Conservation (phyloP, 371 early-diverging fungal genomes). For the Choanephora cucurbitarum region DNA sequence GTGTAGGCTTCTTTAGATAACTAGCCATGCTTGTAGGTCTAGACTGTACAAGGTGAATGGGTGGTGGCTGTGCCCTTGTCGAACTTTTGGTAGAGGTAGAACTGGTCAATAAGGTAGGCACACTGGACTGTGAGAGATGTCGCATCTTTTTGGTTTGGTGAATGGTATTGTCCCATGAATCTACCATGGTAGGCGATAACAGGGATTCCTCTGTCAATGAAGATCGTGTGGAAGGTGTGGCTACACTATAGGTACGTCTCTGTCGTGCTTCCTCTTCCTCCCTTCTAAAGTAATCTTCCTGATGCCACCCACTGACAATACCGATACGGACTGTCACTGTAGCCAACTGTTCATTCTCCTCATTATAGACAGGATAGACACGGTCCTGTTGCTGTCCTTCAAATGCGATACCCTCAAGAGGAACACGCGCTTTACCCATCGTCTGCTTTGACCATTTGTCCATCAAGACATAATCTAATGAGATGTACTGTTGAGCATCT, state of each 20-base stretch:
- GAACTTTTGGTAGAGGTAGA: constrained; percentile 17
- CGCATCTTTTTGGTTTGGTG: constrained; percentile 20
- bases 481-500: constrained; percentile 21
- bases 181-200: constrained; percentile 9
- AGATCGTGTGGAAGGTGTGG: neutral
- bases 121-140: constrained; percentile 22
- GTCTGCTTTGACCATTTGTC: constrained; percentile 33
- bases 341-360: constrained; percentile 32
- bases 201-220: neutral
- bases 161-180: constrained; percentile 17
- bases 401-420: constrained; percentile 29
- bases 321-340: constrained; percentile 40
- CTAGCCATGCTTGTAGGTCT: neutral
- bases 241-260: neutral
- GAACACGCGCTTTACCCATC: constrained; percentile 31
- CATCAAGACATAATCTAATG: constrained; percentile 27
- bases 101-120: constrained; percentile 23
- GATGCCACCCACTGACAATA: constrained; percentile 46
- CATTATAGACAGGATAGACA: constrained; percentile 29
- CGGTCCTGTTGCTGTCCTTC: constrained; percentile 24
- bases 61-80: constrained; percentile 1
- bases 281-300: constrained; percentile 1
- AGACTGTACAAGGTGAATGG: constrained; percentile 12
- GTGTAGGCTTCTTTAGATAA: neutral
- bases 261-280: too few species aligned